Conservation (phyloP, 768 basidiomycete genomes). For the Trametes sanguinea region DNA sequence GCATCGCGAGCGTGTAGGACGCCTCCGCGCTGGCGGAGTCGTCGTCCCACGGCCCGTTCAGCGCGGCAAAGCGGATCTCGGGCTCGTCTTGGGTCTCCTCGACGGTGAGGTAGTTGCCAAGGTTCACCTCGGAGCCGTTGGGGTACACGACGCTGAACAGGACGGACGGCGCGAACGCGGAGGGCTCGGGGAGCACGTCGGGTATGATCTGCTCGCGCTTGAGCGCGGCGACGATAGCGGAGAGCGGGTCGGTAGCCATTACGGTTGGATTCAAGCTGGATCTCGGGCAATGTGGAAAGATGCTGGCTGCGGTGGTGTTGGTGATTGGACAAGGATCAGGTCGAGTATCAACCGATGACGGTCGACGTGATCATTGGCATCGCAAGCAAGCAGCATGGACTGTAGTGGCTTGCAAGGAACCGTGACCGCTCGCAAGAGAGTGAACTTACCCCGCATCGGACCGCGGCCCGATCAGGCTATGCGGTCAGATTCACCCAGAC, state of each 20-base stretch:
- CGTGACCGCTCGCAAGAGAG: too few relatives aligned
- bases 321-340: too few relatives aligned
- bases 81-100: constrained; percentile 53
- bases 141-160: constrained; percentile 49
- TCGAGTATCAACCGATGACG: too few relatives aligned
- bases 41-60: constrained; percentile 34
- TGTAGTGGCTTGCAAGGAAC: too few relatives aligned
- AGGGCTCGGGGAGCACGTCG: constrained; percentile 42
- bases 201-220: constrained; percentile 45
- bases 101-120: constrained; percentile 41
- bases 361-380: too few relatives aligned
- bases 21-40: constrained; percentile 26
- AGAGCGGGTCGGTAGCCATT: constrained; percentile 35
- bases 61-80: constrained; percentile 46
- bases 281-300: too few relatives aligned
- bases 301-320: too few relatives aligned
- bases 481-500: too few relatives aligned
- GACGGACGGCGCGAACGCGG: constrained; percentile 39
- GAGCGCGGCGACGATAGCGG: constrained; percentile 38
- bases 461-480: too few relatives aligned
- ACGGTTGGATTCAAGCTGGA: too few relatives aligned
- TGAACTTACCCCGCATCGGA: too few relatives aligned
- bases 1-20: constrained; percentile 47
- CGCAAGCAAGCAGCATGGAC: too few relatives aligned
- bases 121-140: constrained; percentile 39